Base-by-base conservation (phyloP, 805 yeast species). In the Scheffersomyces lignosus region DNA sequence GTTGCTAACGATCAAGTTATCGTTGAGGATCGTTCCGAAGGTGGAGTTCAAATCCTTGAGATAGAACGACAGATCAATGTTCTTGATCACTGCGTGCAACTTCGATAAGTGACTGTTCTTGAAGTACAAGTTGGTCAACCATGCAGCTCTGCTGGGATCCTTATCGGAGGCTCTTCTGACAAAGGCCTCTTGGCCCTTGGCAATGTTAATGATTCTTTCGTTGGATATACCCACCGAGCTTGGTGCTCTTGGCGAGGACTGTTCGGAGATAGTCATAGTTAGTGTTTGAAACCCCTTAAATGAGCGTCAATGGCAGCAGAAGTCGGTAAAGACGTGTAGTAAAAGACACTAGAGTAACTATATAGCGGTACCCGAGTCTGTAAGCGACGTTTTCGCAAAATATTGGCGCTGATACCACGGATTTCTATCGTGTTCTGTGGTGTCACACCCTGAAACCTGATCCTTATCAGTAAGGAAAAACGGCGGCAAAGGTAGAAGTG, bases 21-120 rank as follows among this genome's bases (percentile, higher is more conserved):
- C 49, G 38, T 64, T 60, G 37, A 62, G 33, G 6, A 63, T 41
- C 13, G 73, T 67, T 2, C 74, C 74, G 47, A 66, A 68, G 14
- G 67, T 64, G 4, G 72, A 66, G 18, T 43, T 43, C 18, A 43
- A 37, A 38, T 70, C 75, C 40, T 47, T 51, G 28, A 64, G 34
- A 25, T 35, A 48, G 23, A 66, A 48, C 10, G 18, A 27, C 12
- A 51, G 52, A 18, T 56, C 43, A 4, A 29, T 38, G 27, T 37
- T 29, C 35, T 39, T 41, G 23, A 66, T 34, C 13, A 41, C 36
- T 7, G 73, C 73, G 43, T 70, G 75, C 4, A 43, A 29, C 44
- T 66, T 67, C 6, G 72, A 66, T 31, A 70, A 44, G 44, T 68
- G 73, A 27, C 59, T 42, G 42, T 62, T 60, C 20, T 46, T 41